Percentiles rank a stretch among this genome's conserved stretches.
Evolutionary conservation across 306 rosid genomes (phyloP).

Genomic region (Vigna mungo): DNA sequence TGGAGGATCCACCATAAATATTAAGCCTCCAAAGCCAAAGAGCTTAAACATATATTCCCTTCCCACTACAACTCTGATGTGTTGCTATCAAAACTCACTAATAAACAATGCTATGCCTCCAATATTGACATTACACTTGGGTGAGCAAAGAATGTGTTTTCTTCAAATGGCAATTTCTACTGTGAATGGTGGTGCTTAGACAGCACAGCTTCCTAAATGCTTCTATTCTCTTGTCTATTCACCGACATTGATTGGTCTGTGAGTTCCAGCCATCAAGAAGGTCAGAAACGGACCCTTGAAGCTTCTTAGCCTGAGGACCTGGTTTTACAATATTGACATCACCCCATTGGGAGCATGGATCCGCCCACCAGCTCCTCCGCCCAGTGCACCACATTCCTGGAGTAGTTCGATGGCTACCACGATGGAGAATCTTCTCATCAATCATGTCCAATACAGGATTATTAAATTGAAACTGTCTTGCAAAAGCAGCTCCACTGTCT

Average conservation of each 20-base stretch:
- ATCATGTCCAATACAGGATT: conserved; percentile 79
- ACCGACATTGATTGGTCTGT: conserved; percentile 70
- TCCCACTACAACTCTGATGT: conserved; percentile 45
- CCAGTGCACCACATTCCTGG: conserved; percentile 92
- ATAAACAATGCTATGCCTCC: conserved; percentile 43
- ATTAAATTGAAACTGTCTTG: conserved; percentile 69
- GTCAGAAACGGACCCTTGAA: conserved; percentile 66
- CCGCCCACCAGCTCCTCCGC: conserved; percentile 76
- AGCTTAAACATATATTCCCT: conserved; percentile 43
- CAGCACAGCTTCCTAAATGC: conserved; percentile 48
- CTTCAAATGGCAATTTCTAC: conserved; percentile 45
- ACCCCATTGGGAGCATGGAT: conserved; percentile 91
- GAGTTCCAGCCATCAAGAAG: conserved; percentile 80
- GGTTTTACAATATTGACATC: conserved; percentile 76
- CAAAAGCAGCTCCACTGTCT: conserved; percentile 90
- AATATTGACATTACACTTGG: conserved; percentile 41
- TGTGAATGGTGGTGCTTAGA: conserved; percentile 34
- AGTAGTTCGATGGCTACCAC: conserved; percentile 55
- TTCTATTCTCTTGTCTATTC: conserved; percentile 46
- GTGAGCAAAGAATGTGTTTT: conserved; percentile 57
- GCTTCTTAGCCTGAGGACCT: conserved; percentile 79
- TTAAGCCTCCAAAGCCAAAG: conserved; percentile 49
- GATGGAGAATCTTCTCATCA: conserved; percentile 74
- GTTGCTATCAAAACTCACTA: conserved; percentile 51
- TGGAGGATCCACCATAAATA: conserved; percentile 56